Evolutionary conservation across 306 rosid genomes (phyloP).

Genomic region (Malus sylvestris): DNA sequence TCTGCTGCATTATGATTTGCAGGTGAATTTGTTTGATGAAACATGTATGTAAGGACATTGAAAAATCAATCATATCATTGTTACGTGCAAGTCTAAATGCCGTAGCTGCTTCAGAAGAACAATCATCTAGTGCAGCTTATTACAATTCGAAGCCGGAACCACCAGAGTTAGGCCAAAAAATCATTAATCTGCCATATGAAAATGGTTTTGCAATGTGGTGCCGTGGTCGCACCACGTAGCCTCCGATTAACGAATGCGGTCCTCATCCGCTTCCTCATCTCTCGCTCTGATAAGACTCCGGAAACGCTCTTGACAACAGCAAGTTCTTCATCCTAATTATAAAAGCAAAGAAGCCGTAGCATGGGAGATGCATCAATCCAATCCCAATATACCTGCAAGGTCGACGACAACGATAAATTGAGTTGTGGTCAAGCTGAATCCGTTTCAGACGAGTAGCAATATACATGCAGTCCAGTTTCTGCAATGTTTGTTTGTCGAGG

Average conservation of each 20-base stretch:
- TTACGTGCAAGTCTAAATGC: not conserved
- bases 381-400: slow-evolving; percentile 65
- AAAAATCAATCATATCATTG: not conserved
- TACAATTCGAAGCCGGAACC: not conserved
- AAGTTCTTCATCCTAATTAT: slow-evolving; percentile 45
- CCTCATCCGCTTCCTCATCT: slow-evolving; percentile 19
- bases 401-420: not conserved
- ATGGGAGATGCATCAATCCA: slow-evolving; percentile 68
- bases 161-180: not conserved
- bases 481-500: not conserved
- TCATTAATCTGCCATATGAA: not conserved
- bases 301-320: slow-evolving; percentile 43
- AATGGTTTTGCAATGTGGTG: not conserved
- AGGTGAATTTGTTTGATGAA: not conserved
- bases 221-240: not conserved
- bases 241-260: not conserved
- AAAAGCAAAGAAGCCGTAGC: slow-evolving; percentile 52
- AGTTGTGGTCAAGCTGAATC: not conserved
- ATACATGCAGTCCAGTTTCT: not conserved
- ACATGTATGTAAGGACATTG: not conserved
- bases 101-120: not conserved
- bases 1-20: not conserved
- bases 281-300: slow-evolving; percentile 36
- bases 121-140: not conserved
- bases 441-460: not conserved